Evolutionary conservation across 352 stramenopile genomes (phyloP).

Genomic region (Phytopythium boreale): DNA sequence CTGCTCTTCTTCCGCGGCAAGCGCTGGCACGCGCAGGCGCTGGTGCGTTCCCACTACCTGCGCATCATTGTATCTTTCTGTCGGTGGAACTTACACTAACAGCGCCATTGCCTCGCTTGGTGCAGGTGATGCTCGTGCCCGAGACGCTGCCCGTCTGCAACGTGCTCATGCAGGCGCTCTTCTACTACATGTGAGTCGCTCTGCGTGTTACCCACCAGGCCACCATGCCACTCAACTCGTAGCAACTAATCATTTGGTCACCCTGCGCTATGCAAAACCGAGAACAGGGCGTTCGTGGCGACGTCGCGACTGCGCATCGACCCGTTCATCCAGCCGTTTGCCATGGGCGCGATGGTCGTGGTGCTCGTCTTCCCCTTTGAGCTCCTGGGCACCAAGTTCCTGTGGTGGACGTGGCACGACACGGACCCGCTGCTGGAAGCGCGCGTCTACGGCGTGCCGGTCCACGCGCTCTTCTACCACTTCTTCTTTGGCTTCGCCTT

Average conservation of each 20-base stretch:
- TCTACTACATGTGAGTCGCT: slow-evolving; percentile 71
- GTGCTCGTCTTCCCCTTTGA: slow-evolving; percentile 68
- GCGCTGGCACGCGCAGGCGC: slow-evolving; percentile 67
- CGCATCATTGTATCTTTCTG: not conserved
- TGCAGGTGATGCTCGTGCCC: slow-evolving; percentile 51
- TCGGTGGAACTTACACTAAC: not conserved
- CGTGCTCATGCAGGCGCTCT: slow-evolving; percentile 62
- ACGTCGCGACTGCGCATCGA: slow-evolving; percentile 69
- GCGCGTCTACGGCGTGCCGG: slow-evolving; percentile 62
- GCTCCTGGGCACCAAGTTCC: slow-evolving; percentile 73
- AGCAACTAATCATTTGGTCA: not conserved
- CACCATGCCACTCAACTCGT: too few species aligned
- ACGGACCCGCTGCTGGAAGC: slow-evolving; percentile 63
- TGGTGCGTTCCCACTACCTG: slow-evolving; percentile 24
- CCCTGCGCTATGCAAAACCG: not conserved
- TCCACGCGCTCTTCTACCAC: slow-evolving; percentile 62
- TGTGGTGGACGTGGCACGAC: slow-evolving; percentile 87
- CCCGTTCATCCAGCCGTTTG: slow-evolving; percentile 66
- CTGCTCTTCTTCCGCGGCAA: slow-evolving; percentile 59
- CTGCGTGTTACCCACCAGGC: not conserved
- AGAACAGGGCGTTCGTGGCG: slow-evolving; percentile 62
- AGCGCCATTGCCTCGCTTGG: not conserved
- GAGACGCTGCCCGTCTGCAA: slow-evolving; percentile 57
- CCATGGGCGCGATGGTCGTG: slow-evolving; percentile 55
- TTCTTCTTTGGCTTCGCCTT: slow-evolving; percentile 64